Conservation (phyloP, 352 stramenopile genomes). For the Phytophthora podocarpi region DNA sequence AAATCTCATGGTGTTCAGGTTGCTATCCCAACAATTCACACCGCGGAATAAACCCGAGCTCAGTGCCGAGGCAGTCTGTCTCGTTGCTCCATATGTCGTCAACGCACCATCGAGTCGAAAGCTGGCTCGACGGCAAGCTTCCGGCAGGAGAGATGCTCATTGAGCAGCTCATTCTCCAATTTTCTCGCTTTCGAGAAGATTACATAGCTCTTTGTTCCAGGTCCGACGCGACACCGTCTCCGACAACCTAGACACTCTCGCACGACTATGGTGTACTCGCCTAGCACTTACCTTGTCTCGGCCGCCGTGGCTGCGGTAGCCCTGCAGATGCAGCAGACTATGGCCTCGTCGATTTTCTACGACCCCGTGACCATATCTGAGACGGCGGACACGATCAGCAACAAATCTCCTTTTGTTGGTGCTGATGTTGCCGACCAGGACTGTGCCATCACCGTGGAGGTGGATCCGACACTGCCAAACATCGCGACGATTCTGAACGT, state of each 20-base stretch:
- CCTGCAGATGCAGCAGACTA: conserved; percentile 27
- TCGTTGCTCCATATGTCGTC: conserved; percentile 2
- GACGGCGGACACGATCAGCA: conserved; percentile 13
- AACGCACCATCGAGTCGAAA: not conserved
- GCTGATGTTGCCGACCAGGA: conserved; percentile 16
- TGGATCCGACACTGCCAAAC: conserved; percentile 32
- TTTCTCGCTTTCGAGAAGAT: conserved; percentile 34
- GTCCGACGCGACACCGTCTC: no score
- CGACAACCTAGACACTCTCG: no score
- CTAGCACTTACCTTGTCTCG: conserved; percentile 31
- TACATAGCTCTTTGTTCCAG: conserved; percentile 27
- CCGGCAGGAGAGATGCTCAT: not conserved
- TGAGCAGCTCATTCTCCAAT: conserved; percentile 25
- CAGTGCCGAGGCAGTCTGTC: not conserved
- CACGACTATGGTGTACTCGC: conserved; percentile 43
- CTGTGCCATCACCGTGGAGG: conserved; percentile 9
- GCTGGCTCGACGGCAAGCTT: conserved; percentile 2
- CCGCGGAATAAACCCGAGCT: conserved; percentile 1
- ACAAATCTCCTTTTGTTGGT: conserved; percentile 11
- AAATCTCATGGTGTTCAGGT: conserved; percentile 13
- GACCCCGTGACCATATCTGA: conserved; percentile 4
- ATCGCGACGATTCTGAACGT: conserved; percentile 27
- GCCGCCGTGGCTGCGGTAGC: conserved; percentile 21
- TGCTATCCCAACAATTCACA: not conserved
- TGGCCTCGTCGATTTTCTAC: conserved; percentile 26